phyloP scores from a whole-genome alignment of 495 filamentous ascomycete species.

The Lasiosphaeria ovina region DNA sequence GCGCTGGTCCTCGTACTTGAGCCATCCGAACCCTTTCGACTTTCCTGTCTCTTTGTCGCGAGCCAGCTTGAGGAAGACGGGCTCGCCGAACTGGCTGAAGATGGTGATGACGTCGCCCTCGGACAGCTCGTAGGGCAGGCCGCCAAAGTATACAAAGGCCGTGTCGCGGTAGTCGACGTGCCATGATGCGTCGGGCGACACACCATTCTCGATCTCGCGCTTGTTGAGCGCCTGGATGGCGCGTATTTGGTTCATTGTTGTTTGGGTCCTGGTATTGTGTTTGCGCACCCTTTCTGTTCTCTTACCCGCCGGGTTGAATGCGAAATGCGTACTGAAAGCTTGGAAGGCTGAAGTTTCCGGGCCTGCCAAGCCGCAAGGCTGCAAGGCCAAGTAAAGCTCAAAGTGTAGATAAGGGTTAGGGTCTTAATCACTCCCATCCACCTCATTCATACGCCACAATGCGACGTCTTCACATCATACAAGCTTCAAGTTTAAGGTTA shows the following conservation, averaged over 20 bases:
- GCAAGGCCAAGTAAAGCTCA: no score
- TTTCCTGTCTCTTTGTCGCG: conserved; percentile 97
- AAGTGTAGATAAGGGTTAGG: not conserved
- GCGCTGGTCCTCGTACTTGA: conserved; percentile 98
- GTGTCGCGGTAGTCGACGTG: conserved; percentile 97
- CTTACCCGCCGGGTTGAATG: not conserved
- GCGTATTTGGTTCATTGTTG: conserved; percentile 84
- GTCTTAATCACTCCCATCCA: not conserved
- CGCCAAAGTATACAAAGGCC: conserved; percentile 94
- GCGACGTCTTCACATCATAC: no score
- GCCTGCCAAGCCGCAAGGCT: not conserved
- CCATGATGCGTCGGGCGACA: conserved; percentile 86
- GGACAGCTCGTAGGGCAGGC: conserved; percentile 87
- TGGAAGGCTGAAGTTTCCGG: not conserved
- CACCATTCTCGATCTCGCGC: conserved; percentile 83
- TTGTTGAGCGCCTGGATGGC: conserved; percentile 92
- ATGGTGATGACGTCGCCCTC: conserved; percentile 96
- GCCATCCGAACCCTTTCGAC: conserved; percentile 86
- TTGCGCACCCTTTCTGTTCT: not conserved
- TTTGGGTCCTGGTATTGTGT: not conserved
- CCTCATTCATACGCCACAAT: no score
- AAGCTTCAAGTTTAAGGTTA: no score
- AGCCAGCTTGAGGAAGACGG: conserved; percentile 81
- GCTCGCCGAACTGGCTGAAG: conserved; percentile 96
- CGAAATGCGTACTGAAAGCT: not conserved